Percentiles rank a stretch among this genome's conserved stretches.
Evolutionary conservation across 306 rosid species (phyloP).

Genomic region (Trifolium pratense): DNA sequence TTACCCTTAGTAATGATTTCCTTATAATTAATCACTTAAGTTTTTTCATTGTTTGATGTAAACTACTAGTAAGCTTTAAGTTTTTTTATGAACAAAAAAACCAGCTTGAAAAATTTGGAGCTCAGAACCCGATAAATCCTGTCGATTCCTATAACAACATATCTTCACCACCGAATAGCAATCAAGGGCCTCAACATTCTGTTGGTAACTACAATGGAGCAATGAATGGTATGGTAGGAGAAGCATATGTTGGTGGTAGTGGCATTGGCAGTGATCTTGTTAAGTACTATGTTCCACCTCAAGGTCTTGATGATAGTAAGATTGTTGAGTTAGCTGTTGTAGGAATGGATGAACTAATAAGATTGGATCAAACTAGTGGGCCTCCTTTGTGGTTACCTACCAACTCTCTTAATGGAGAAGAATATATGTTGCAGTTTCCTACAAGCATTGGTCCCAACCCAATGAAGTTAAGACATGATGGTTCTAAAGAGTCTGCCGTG

Average conservation of each 20-base stretch:
- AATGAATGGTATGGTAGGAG: conserved; percentile 49
- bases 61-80: no score
- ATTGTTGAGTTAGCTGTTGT: conserved; percentile 90
- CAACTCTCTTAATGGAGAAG: conserved; percentile 63
- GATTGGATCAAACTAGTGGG: conserved; percentile 61
- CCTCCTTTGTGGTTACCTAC: conserved; percentile 70
- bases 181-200: neutral
- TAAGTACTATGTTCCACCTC: conserved; percentile 50
- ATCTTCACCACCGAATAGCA: neutral
- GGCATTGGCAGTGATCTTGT: no score
- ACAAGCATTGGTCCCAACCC: conserved; percentile 77
- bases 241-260: conserved; percentile 55
- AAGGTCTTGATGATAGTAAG: conserved; percentile 63
- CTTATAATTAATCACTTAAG: no score
- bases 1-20: no score
- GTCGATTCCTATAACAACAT: neutral
- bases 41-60: no score
- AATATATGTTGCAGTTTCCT: conserved; percentile 68
- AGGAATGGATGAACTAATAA: conserved; percentile 86
- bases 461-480: conserved; percentile 67
- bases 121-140: neutral
- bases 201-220: neutral
- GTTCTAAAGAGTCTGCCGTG: conserved; percentile 74
- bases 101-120: neutral
- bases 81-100: no score